Evolutionary conservation across 2,329 filamentous ascomycete species (phyloP).

Genomic region (Verticillium nonalfalfae): DNA sequence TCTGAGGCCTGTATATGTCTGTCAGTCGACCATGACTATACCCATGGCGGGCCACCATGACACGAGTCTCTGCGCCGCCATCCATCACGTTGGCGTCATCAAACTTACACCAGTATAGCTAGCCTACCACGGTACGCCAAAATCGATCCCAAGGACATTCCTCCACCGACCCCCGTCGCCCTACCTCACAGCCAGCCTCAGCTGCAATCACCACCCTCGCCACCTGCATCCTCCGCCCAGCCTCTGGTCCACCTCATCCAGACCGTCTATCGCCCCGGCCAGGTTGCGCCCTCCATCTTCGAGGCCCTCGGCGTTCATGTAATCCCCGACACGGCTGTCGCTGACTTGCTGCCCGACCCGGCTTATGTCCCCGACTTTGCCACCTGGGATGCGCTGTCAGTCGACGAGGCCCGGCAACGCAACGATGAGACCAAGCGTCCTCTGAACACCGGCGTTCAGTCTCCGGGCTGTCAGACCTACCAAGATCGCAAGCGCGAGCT

Average conservation of each 20-base stretch:
- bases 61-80: neutral
- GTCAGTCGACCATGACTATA: neutral
- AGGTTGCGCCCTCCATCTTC: conserved; percentile 43
- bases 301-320: conserved; percentile 53
- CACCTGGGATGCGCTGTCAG: conserved; percentile 41
- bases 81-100: neutral
- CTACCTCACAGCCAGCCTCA: conserved; percentile 38
- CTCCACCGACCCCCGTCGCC: conserved; percentile 48
- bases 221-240: conserved; percentile 15
- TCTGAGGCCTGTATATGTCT: no score
- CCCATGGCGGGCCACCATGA: neutral
- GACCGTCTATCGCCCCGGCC: conserved; percentile 44
- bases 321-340: conserved; percentile 38
- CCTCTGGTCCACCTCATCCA: conserved; percentile 46
- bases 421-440: conserved; percentile 41
- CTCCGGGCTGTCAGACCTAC: conserved; percentile 53
- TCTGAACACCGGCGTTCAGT: conserved; percentile 46
- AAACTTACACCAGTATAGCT: conserved; percentile 4
- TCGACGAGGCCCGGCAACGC: conserved; percentile 40
- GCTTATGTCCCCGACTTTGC: conserved; percentile 46
- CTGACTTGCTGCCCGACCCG: conserved; percentile 47
- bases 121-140: conserved; percentile 16
- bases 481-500: conserved; percentile 53
- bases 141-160: conserved; percentile 43
- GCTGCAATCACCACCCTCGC: conserved; percentile 5